These are phyloP conservation scores for Candida freyschussii DNA, from an alignment of 1,139 yeast genomes.

Conservation along the genomic window DNA sequence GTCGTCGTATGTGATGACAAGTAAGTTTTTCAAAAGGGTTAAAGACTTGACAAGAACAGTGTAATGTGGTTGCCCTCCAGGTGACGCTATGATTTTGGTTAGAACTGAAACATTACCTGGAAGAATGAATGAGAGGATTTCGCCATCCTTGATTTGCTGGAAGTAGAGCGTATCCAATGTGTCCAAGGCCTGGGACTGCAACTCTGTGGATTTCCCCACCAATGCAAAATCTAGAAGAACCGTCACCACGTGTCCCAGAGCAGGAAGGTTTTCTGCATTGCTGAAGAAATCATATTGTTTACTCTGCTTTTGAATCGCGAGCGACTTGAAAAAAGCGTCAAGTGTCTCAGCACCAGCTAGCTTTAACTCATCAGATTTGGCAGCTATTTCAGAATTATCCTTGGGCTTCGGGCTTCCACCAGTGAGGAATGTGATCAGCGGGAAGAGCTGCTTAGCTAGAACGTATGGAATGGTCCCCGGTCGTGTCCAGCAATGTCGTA, in stretches of 20 bases:
- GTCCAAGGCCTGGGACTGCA: slow-evolving; percentile 34
- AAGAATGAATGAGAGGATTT: slow-evolving; percentile 44
- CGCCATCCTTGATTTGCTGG: slow-evolving; percentile 40
- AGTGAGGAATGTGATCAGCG: slow-evolving; percentile 43
- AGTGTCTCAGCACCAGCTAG: slow-evolving; percentile 39
- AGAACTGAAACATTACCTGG: slow-evolving; percentile 55
- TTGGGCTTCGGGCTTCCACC: slow-evolving; percentile 35
- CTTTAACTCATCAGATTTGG: slow-evolving; percentile 37
- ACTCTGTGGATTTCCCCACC: slow-evolving; percentile 25
- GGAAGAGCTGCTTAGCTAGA: slow-evolving; percentile 45
- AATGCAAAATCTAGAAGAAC: slow-evolving; percentile 37
- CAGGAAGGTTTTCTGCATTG: slow-evolving; percentile 36
- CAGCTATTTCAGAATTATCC: slow-evolving; percentile 18
- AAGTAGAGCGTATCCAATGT: slow-evolving; percentile 34
- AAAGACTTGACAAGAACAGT: slow-evolving; percentile 35
- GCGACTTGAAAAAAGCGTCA: slow-evolving; percentile 27
- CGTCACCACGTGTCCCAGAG: slow-evolving; percentile 44
- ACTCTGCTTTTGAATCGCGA: slow-evolving; percentile 27
- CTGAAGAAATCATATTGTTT: slow-evolving; percentile 30
- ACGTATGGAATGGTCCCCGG: slow-evolving; percentile 33
- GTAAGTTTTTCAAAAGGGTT: slow-evolving; percentile 30
- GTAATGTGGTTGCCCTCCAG: slow-evolving; percentile 36
- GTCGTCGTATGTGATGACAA: slow-evolving; percentile 40
- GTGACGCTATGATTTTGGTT: slow-evolving; percentile 38
- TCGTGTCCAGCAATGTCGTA: slow-evolving; percentile 43